A percentile compares a stretch with the other conserved stretches of the same genome.
Evolutionary conservation across 129 eudicot genomes (phyloP).

Genomic region (Flaveria bidentis): DNA sequence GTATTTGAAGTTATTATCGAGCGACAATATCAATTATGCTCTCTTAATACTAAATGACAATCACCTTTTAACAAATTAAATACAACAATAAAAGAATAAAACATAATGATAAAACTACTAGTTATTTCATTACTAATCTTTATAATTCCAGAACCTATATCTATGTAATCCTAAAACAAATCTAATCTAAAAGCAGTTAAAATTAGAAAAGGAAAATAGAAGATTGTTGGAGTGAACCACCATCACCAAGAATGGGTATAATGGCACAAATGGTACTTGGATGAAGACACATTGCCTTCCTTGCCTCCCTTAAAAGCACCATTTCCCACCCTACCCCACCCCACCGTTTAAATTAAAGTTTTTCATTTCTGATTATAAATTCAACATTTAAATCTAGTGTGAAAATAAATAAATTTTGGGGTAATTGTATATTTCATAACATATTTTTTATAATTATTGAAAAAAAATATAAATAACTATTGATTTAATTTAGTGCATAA

Average conservation of each 20-base stretch:
- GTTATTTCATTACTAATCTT: not conserved
- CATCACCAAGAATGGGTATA: constrained; percentile 35
- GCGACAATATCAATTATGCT: not conserved
- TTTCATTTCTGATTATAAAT: not conserved
- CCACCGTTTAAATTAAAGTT: not conserved
- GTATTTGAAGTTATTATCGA: not conserved
- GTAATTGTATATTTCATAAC: not conserved
- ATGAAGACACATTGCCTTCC: constrained; percentile 41
- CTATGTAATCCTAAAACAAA: too few relatives aligned
- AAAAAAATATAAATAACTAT: not conserved
- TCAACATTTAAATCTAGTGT: not conserved
- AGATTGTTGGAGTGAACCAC: constrained; percentile 27
- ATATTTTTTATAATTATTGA: not conserved
- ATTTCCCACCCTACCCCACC: constrained; percentile 11
- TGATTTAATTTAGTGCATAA: not conserved
- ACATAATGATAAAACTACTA: too few relatives aligned
- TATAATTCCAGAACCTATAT: not conserved
- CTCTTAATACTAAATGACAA: not conserved
- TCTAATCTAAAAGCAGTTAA: not conserved
- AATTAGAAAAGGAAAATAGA: not conserved
- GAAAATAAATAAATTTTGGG: not conserved
- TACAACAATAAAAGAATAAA: too few relatives aligned
- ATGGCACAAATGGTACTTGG: constrained; percentile 37
- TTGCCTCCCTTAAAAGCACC: constrained; percentile 48
- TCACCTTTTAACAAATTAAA: not conserved